phyloP scores from a whole-genome alignment of 2,329 filamentous ascomycete species.

The Cladosporium velox region DNA sequence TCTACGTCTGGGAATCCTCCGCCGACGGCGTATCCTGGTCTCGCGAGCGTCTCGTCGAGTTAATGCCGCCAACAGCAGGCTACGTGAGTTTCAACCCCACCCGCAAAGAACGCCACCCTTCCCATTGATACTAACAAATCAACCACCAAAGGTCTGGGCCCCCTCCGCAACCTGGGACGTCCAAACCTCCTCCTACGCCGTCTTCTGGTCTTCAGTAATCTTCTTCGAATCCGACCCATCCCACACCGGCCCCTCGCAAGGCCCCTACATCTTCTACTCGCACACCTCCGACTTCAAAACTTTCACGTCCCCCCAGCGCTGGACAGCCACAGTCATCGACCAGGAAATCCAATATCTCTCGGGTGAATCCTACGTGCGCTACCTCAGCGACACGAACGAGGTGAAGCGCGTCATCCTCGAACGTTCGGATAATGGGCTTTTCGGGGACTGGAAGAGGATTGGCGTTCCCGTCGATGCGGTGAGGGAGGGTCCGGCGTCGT shows the following conservation, averaged over 20 bases:
- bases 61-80: conserved; percentile 11
- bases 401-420: conserved; percentile 8
- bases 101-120: no score
- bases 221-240: background rate
- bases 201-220: conserved; percentile 10
- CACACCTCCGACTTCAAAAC: conserved; percentile 1
- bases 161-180: conserved; percentile 11
- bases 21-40: conserved; percentile 6
- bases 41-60: background rate
- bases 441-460: background rate
- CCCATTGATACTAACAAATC: background rate
- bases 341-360: conserved; percentile 8
- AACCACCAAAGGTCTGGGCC: background rate
- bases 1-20: conserved; percentile 12
- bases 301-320: conserved; percentile 1
- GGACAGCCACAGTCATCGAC: conserved; percentile 10
- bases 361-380: conserved; percentile 8
- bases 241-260: conserved; percentile 2
- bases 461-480: background rate
- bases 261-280: conserved; percentile 13
- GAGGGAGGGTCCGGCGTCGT: conserved; percentile 2
- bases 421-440: background rate
- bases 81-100: background rate
- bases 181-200: background rate
- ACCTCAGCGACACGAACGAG: conserved; percentile 15